phyloP scores from a whole-genome alignment of 2,329 filamentous ascomycete genomes.

The Fusarium sp. region DNA sequence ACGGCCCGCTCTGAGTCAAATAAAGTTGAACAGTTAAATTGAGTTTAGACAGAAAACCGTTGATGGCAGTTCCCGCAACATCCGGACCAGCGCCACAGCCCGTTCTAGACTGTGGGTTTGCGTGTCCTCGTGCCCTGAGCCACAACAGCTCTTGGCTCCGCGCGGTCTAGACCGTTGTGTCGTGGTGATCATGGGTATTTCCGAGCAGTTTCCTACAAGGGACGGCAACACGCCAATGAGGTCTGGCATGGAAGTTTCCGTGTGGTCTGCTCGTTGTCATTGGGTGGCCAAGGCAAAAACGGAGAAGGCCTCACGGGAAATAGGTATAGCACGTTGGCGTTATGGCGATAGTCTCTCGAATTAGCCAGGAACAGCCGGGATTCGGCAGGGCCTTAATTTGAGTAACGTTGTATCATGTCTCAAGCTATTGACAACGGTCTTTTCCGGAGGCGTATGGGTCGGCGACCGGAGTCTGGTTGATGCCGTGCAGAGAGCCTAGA shows the following conservation, averaged over 20 bases:
- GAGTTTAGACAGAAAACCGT: conserved; percentile 15
- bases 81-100: conserved; percentile 30
- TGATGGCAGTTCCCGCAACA: conserved; percentile 19
- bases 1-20: background rate
- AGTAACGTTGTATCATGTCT: conserved; percentile 26
- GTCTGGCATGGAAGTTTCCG: conserved; percentile 1
- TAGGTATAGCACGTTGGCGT: conserved; percentile 3
- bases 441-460: conserved; percentile 23
- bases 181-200: conserved; percentile 33
- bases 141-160: background rate
- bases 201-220: conserved; percentile 39
- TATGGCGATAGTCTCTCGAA: background rate
- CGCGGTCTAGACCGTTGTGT: conserved; percentile 16
- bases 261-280: background rate
- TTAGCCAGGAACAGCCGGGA: conserved; percentile 21
- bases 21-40: background rate
- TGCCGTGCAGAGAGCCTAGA: background rate
- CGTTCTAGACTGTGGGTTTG: conserved; percentile 29
- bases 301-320: background rate
- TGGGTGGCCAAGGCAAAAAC: conserved; percentile 9
- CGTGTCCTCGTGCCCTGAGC: background rate
- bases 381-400: background rate
- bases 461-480: background rate
- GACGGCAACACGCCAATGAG: background rate
- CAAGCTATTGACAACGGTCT: conserved; percentile 25